Evolutionary conservation across 345 rosid genomes (phyloP), one percentile per base, ranked within the genome.

Genomic region (Brassica rapa): DNA sequence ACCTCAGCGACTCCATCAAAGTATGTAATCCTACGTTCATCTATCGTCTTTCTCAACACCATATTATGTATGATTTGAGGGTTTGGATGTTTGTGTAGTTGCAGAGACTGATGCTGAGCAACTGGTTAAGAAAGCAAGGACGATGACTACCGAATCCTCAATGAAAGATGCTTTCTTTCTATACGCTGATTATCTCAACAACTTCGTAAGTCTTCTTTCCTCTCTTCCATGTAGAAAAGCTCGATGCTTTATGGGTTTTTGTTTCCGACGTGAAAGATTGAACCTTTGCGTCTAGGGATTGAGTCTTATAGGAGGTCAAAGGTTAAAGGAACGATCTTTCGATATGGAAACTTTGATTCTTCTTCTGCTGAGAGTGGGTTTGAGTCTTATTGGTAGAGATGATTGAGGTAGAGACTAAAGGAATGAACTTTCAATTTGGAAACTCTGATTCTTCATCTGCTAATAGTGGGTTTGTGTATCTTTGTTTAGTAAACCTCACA

Each of bases 101-200:
- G 83, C 87, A 76, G 93, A 85, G 70, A 70, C 82, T 16, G 64
- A 83, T 0, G 37, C 75, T 30, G 86, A 83, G 76, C 81, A 79
- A 67, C 43, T 86, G 15, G 51, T 84, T 12, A 85, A 87, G 83
- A 85, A 32, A 71, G 81, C 88, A 10, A 81, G 86, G 68, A 73
- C 1, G 21, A 1, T 86, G 89, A 74, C 63, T 80, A 83, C 88
- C 2, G 72, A 82, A 27, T 82, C 90, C 67, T 80, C 88, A 72
- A 83, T 90, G 59, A 89, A 77, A 80, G 91, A 77, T 33, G 79
- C 90, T 3, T 92, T 92, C 73, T 70, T 84, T 60, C 55, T 71
- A 0, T 84, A 90, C 80, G 88, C 91, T 46, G 91, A 86, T 16
- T 84, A 84, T 77, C 92, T 92, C 77, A 92, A 92, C 46, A 68